Percentiles rank a stretch among this genome's conserved stretches.
These are phyloP conservation scores for Penicillium manginii DNA, from an alignment of 495 filamentous ascomycete genomes.

Conservation along the genomic window DNA sequence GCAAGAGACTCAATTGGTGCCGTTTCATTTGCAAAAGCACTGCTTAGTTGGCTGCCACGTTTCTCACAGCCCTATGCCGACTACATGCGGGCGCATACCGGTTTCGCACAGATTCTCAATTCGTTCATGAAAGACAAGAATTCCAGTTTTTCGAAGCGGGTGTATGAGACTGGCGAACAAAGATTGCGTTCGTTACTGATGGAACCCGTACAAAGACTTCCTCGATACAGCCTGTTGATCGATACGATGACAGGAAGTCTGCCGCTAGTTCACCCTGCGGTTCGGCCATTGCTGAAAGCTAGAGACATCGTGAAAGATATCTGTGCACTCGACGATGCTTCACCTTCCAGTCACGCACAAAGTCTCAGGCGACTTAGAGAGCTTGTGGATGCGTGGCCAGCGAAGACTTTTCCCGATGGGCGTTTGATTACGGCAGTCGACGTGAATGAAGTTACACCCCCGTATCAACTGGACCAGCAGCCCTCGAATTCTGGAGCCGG, in stretches of 20 bases:
- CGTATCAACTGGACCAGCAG: constrained; percentile 59
- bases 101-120: constrained; percentile 80
- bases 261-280: constrained; percentile 79
- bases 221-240: constrained; percentile 92
- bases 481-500: constrained; percentile 53
- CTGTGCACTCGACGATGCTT: constrained; percentile 78
- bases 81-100: constrained; percentile 83
- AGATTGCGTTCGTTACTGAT: constrained; percentile 88
- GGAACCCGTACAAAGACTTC: constrained; percentile 93
- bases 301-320: constrained; percentile 93
- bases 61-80: constrained; percentile 88
- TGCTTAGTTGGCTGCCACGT: constrained; percentile 87
- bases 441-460: constrained; percentile 74
- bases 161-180: constrained; percentile 89
- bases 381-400: constrained; percentile 81
- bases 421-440: constrained; percentile 86
- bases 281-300: constrained; percentile 78
- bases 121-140: constrained; percentile 69
- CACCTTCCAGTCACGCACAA: constrained; percentile 66
- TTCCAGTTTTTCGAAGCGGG: constrained; percentile 76
- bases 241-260: constrained; percentile 89
- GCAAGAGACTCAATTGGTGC: constrained; percentile 73
- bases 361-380: constrained; percentile 72
- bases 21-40: constrained; percentile 70
- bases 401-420: constrained; percentile 69